phyloP scores from a whole-genome alignment of 805 yeast species.

The Naumovozyma baii region DNA sequence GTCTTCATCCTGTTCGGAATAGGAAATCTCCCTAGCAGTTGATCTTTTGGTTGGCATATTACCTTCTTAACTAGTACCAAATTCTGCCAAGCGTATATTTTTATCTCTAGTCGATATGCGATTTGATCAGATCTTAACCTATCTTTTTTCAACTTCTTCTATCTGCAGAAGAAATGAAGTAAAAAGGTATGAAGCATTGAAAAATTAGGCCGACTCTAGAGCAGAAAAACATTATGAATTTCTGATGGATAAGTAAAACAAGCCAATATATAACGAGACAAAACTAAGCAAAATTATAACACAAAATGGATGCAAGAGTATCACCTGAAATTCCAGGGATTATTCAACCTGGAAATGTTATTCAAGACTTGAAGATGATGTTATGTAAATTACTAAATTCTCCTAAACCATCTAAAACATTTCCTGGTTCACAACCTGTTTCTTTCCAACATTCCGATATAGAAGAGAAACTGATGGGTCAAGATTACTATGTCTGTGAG shows the following conservation, averaged over 20 bases:
- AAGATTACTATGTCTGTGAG: conserved; percentile 91
- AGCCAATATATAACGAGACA: too few relatives aligned
- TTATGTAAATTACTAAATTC: conserved; percentile 55
- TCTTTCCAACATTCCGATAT: conserved; percentile 75
- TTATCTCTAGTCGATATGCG: too few relatives aligned
- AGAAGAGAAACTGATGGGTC: conserved; percentile 44
- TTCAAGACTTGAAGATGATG: conserved; percentile 54
- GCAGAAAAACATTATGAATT: too few relatives aligned
- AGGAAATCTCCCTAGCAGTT: conserved; percentile 18
- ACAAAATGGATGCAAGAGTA: conserved; percentile 31
- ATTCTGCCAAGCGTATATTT: too few relatives aligned
- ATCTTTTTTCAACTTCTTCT: too few relatives aligned
- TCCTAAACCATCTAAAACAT: conserved; percentile 39
- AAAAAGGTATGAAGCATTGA: too few relatives aligned
- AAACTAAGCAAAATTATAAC: not conserved
- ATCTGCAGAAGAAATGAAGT: too few relatives aligned
- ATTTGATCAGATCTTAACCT: too few relatives aligned
- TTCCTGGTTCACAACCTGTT: conserved; percentile 94
- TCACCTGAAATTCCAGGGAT: conserved; percentile 86
- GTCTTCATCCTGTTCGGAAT: conserved; percentile 12
- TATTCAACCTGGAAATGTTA: conserved; percentile 60
- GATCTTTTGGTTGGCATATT: conserved; percentile 8
- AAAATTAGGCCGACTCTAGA: too few relatives aligned
- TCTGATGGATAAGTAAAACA: too few relatives aligned
- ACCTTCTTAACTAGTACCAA: not conserved